phyloP scores from a whole-genome alignment of 2,329 filamentous ascomycete species.

The Apiospora aurea region DNA sequence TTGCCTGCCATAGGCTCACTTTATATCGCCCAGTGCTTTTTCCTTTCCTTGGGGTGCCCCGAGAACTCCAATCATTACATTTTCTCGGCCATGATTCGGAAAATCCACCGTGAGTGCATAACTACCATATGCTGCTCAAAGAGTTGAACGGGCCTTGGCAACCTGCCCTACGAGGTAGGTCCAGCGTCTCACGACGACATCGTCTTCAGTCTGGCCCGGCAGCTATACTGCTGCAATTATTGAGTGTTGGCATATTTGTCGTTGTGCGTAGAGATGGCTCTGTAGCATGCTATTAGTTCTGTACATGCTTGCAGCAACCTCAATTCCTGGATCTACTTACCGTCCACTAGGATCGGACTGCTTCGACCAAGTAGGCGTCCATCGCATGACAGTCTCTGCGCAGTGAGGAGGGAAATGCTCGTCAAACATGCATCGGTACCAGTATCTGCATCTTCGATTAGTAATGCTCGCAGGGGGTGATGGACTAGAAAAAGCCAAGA shows the following conservation, averaged over 20 bases:
- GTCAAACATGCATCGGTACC: conserved; percentile 98
- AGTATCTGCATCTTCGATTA: conserved; percentile 67
- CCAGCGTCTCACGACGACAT: background rate
- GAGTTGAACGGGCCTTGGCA: background rate
- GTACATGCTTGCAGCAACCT: background rate
- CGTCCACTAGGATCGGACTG: conserved; percentile 95
- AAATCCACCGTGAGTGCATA: background rate
- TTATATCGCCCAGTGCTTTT: conserved; percentile 2
- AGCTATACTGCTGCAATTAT: background rate
- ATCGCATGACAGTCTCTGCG: conserved; percentile 91
- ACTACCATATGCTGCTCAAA: background rate
- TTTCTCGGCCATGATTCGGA: background rate
- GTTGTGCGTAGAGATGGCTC: conserved; percentile 79
- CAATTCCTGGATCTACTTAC: conserved; percentile 53
- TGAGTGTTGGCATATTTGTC: conserved; percentile 71
- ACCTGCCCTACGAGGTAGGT: background rate
- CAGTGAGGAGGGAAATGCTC: conserved; percentile 96
- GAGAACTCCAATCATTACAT: conserved; percentile 11
- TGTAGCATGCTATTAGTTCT: conserved; percentile 41
- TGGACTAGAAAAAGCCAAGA: conserved; percentile 33
- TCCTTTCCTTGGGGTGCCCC: background rate
- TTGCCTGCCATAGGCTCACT: background rate
- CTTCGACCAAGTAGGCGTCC: conserved; percentile 97
- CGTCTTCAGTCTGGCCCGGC: background rate
- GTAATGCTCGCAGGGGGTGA: conserved; percentile 24